Conservation (phyloP, 129 eudicot species). For the Ambrosia artemisiifolia region DNA sequence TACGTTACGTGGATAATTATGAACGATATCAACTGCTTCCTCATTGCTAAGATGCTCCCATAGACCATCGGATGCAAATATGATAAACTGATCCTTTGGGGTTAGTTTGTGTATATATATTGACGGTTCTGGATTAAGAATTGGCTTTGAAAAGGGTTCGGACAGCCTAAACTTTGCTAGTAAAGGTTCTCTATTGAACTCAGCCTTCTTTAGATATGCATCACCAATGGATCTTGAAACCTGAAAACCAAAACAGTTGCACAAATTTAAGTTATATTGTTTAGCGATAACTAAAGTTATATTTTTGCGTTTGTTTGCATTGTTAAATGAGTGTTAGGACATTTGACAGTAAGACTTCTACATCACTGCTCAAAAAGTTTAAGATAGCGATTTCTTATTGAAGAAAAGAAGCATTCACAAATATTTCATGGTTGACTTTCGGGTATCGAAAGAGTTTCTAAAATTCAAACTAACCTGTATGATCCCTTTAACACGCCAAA, state of each 20-base stretch:
- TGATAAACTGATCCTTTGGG: constrained; percentile 73
- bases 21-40: constrained; percentile 84
- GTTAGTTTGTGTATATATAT: constrained; percentile 61
- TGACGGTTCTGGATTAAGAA: constrained; percentile 80
- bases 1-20: constrained; percentile 63
- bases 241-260: constrained; percentile 33
- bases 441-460: background rate
- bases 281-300: background rate
- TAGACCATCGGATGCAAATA: constrained; percentile 93
- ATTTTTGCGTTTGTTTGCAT: background rate
- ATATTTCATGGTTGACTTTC: constrained; percentile 14
- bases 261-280: background rate
- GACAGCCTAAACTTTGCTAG: constrained; percentile 69
- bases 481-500: constrained; percentile 97
- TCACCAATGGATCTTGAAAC: constrained; percentile 91
- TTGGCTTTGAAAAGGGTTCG: constrained; percentile 57
- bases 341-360: background rate
- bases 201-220: constrained; percentile 78
- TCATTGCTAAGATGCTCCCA: constrained; percentile 98
- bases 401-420: background rate
- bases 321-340: background rate
- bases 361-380: background rate
- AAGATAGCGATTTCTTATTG: background rate
- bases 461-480: constrained; percentile 65
- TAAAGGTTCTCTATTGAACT: constrained; percentile 80